A percentile compares a stretch with the other conserved stretches of the same genome.
Conservation (phyloP, 106 monocot species). For the Dendrobium chrysotoxum region DNA sequence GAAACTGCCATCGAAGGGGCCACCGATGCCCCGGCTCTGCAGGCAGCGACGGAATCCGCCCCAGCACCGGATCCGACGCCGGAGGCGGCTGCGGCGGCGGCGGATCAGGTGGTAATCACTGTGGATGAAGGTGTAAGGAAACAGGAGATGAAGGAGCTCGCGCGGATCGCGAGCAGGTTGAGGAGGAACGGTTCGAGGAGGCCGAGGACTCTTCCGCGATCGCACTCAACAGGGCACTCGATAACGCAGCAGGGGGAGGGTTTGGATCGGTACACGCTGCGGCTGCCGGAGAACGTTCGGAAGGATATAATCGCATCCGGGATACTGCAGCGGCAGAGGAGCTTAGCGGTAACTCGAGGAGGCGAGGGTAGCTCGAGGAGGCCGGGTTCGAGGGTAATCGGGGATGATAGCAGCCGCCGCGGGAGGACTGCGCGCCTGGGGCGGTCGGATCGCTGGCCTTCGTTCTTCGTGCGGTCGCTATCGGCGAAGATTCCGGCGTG, state of each 20-base stretch:
- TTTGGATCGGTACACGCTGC: slow-evolving; percentile 67
- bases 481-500: slow-evolving; percentile 31
- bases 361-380: slow-evolving; percentile 37
- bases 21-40: background rate
- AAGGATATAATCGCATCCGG: slow-evolving; percentile 35
- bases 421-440: slow-evolving; percentile 28
- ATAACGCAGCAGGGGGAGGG: slow-evolving; percentile 34
- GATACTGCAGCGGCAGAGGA: slow-evolving; percentile 36
- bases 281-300: slow-evolving; percentile 60
- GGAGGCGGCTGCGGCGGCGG: background rate
- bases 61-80: background rate
- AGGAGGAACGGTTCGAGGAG: slow-evolving; percentile 25
- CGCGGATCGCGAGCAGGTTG: slow-evolving; percentile 18
- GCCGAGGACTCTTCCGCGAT: slow-evolving; percentile 32
- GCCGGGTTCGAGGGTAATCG: slow-evolving; percentile 1
- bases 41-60: background rate
- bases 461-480: slow-evolving; percentile 33
- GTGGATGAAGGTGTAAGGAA: slow-evolving; percentile 16
- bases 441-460: slow-evolving; percentile 47
- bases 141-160: slow-evolving; percentile 24
- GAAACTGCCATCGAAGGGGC: background rate
- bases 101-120: slow-evolving; percentile 26
- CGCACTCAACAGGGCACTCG: slow-evolving; percentile 68
- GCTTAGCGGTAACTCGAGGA: slow-evolving; percentile 14
- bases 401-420: slow-evolving; percentile 25